These are phyloP conservation scores for Colletotrichum abscissum DNA, from an alignment of 2,329 filamentous ascomycete species.

Conservation along the genomic window DNA sequence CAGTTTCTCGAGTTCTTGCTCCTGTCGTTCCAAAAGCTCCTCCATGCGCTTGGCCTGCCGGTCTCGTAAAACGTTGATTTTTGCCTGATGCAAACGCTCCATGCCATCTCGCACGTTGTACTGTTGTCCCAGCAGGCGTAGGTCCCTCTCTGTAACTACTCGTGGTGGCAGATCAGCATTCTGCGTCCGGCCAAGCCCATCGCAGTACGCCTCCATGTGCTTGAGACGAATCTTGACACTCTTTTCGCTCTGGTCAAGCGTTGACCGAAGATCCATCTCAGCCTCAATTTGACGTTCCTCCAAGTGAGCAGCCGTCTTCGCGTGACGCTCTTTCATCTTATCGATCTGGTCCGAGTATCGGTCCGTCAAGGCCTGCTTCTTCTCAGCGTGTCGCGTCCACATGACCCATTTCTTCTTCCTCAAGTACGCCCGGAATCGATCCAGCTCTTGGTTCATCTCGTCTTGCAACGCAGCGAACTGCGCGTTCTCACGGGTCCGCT, in stretches of 20 bases:
- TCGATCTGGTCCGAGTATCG: slow-evolving; percentile 60
- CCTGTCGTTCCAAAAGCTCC: slow-evolving; percentile 66
- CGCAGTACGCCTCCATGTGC: slow-evolving; percentile 75
- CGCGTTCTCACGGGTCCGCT: slow-evolving; percentile 54
- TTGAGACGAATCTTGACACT: slow-evolving; percentile 68
- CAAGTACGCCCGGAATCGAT: slow-evolving; percentile 63
- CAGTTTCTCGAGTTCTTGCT: slow-evolving; percentile 61
- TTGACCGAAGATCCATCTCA: slow-evolving; percentile 68
- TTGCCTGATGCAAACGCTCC: slow-evolving; percentile 67
- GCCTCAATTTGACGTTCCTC: slow-evolving; percentile 72
- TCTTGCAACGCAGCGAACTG: slow-evolving; percentile 57
- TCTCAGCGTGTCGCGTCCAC: slow-evolving; percentile 60
- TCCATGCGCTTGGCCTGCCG: slow-evolving; percentile 72
- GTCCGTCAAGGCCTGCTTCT: slow-evolving; percentile 58
- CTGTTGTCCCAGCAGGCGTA: slow-evolving; percentile 69
- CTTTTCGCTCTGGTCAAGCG: slow-evolving; percentile 66
- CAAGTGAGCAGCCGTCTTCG: slow-evolving; percentile 63
- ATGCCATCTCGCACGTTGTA: slow-evolving; percentile 70
- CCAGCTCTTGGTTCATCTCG: slow-evolving; percentile 62
- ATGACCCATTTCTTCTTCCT: slow-evolving; percentile 60
- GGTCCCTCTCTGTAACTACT: slow-evolving; percentile 68
- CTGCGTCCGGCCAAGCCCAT: slow-evolving; percentile 58
- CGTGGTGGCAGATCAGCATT: slow-evolving; percentile 56
- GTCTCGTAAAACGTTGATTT: slow-evolving; percentile 75
- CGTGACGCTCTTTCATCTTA: slow-evolving; percentile 66